Evolutionary conservation across 2,329 filamentous ascomycete species (phyloP).

Genomic region (Pochonia chlamydosporia): DNA sequence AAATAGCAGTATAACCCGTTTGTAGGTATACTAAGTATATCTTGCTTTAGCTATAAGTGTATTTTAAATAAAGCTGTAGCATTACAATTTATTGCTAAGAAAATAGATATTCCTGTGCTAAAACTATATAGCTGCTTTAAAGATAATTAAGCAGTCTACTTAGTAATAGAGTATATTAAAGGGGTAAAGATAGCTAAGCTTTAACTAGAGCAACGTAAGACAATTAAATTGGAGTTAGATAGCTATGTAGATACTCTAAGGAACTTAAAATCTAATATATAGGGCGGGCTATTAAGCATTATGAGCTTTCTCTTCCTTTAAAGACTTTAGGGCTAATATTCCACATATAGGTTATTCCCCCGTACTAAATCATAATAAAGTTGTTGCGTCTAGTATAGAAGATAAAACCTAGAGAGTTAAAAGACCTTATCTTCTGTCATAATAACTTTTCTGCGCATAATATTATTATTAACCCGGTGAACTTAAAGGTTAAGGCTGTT

Average conservation of each 20-base stretch:
- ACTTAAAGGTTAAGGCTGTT: background rate
- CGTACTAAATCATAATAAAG: background rate
- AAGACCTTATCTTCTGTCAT: background rate
- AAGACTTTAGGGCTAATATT: no score
- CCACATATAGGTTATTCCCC: background rate
- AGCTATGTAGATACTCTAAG: background rate
- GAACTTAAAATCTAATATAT: background rate
- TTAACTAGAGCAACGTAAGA: background rate
- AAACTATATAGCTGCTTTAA: slow-evolving; percentile 11
- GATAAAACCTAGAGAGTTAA: no score
- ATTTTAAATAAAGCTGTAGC: background rate
- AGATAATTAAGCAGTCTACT: slow-evolving; percentile 9
- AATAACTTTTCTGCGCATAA: background rate
- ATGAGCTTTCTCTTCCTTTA: no score
- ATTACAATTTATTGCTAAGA: background rate
- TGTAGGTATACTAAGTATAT: no score
- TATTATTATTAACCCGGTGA: background rate
- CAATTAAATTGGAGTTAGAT: background rate
- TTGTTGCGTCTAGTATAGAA: background rate
- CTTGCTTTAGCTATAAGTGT: no score
- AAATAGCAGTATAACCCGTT: no score
- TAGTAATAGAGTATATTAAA: slow-evolving; percentile 11
- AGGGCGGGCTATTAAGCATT: background rate
- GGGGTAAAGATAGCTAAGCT: slow-evolving; percentile 9
- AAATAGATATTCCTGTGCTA: slow-evolving; percentile 8